These are phyloP conservation scores for Phytophthora foliorum DNA, from an alignment of 352 stramenopile genomes.

Conservation along the genomic window DNA sequence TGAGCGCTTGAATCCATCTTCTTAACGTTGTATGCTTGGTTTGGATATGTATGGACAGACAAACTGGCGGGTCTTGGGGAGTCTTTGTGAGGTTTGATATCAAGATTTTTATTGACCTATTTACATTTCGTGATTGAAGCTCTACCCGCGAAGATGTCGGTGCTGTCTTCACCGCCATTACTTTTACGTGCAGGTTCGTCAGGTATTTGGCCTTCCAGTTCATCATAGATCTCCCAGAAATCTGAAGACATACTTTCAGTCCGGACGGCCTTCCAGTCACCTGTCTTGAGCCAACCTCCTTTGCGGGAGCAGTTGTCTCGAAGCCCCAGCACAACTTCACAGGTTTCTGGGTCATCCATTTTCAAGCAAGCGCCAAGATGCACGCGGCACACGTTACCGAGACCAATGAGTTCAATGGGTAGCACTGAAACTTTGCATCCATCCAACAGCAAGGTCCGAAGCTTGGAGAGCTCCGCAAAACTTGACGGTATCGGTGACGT, in stretches of 20 bases:
- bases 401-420: slow-evolving; percentile 70
- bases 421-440: slow-evolving; percentile 55
- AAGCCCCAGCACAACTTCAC: slow-evolving; percentile 68
- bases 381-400: slow-evolving; percentile 60
- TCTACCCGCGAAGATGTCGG: slow-evolving; percentile 26
- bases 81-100: slow-evolving; percentile 5
- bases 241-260: slow-evolving; percentile 37
- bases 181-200: slow-evolving; percentile 37
- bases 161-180: slow-evolving; percentile 21
- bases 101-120: slow-evolving; percentile 8
- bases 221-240: slow-evolving; percentile 34
- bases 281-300: slow-evolving; percentile 73
- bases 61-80: neutral
- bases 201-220: slow-evolving; percentile 32
- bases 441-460: slow-evolving; percentile 81
- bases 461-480: slow-evolving; percentile 51
- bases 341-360: slow-evolving; percentile 78
- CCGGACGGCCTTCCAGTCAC: slow-evolving; percentile 33
- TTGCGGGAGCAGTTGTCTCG: slow-evolving; percentile 58
- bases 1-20: neutral
- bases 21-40: neutral
- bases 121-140: slow-evolving; percentile 17
- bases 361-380: slow-evolving; percentile 62
- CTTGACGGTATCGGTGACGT: slow-evolving; percentile 47
- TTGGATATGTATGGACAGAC: slow-evolving; percentile 1